phyloP scores from a whole-genome alignment of 2,329 filamentous ascomycete genomes.

The Penicillium sp. region DNA sequence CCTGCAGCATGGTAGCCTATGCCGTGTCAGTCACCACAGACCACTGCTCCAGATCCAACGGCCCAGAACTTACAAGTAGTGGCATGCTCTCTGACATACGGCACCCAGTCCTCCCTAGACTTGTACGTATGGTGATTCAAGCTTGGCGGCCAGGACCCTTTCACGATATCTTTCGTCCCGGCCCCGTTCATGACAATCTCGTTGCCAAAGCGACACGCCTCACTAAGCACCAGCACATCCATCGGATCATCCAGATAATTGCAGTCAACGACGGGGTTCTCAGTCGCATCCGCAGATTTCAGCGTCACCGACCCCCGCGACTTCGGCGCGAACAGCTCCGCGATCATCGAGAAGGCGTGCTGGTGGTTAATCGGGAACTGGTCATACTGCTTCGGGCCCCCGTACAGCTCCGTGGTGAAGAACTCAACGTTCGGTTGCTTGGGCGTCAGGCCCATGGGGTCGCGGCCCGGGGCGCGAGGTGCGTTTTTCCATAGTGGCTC shows the following conservation, averaged over 20 bases:
- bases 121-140: constrained; percentile 53
- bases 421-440: constrained; percentile 61
- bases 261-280: constrained; percentile 58
- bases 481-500: constrained; percentile 56
- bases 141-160: constrained; percentile 58
- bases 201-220: constrained; percentile 58
- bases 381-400: constrained; percentile 57
- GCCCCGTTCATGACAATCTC: constrained; percentile 59
- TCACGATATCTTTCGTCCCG: constrained; percentile 58
- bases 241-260: constrained; percentile 57
- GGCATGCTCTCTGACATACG: constrained; percentile 57
- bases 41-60: background rate
- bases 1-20: constrained; percentile 57
- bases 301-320: constrained; percentile 57
- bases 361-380: constrained; percentile 54
- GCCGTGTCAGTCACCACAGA: background rate
- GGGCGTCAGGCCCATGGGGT: constrained; percentile 60
- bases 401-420: constrained; percentile 62
- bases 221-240: constrained; percentile 58
- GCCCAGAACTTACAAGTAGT: constrained; percentile 53
- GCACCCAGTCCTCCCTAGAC: constrained; percentile 57
- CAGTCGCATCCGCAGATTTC: constrained; percentile 47
- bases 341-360: constrained; percentile 58
- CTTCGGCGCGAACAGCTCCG: constrained; percentile 57
- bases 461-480: constrained; percentile 50